phyloP scores from a whole-genome alignment of 2,329 filamentous ascomycete species.

The Ceratocystis cacaofunesta region DNA sequence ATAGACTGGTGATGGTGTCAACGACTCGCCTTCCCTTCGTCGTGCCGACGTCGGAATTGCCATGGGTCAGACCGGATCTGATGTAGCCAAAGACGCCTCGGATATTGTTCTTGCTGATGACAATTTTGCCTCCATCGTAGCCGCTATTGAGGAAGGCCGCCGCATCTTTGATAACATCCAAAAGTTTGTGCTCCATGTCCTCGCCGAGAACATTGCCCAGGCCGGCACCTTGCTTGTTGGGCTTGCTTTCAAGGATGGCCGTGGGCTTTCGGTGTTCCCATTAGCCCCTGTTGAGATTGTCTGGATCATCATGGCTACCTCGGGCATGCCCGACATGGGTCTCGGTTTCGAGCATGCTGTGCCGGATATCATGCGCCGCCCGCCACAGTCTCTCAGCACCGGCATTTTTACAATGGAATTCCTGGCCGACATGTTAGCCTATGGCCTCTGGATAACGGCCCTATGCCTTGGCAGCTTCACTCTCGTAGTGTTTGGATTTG shows the following conservation, averaged over 20 bases:
- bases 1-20: conserved; percentile 55
- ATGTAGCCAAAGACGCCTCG: conserved; percentile 49
- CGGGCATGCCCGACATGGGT: conserved; percentile 61
- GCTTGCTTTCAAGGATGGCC: conserved; percentile 53
- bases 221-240: conserved; percentile 56
- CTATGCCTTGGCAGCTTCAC: conserved; percentile 49
- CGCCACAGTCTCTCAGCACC: conserved; percentile 45
- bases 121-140: conserved; percentile 58
- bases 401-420: conserved; percentile 55
- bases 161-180: conserved; percentile 64
- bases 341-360: conserved; percentile 58
- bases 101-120: conserved; percentile 59
- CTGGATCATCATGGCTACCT: conserved; percentile 72
- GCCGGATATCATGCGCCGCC: conserved; percentile 52
- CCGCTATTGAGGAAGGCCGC: conserved; percentile 56
- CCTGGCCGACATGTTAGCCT: conserved; percentile 51
- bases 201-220: conserved; percentile 58
- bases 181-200: conserved; percentile 56
- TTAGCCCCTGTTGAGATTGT: conserved; percentile 62
- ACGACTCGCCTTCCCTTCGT: conserved; percentile 56
- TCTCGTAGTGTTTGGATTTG: conserved; percentile 49
- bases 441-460: conserved; percentile 52
- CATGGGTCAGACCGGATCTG: conserved; percentile 47
- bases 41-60: conserved; percentile 57
- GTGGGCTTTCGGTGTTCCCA: conserved; percentile 54